Conservation (phyloP, 2,329 filamentous ascomycete genomes). For the Nakataea oryzae region DNA sequence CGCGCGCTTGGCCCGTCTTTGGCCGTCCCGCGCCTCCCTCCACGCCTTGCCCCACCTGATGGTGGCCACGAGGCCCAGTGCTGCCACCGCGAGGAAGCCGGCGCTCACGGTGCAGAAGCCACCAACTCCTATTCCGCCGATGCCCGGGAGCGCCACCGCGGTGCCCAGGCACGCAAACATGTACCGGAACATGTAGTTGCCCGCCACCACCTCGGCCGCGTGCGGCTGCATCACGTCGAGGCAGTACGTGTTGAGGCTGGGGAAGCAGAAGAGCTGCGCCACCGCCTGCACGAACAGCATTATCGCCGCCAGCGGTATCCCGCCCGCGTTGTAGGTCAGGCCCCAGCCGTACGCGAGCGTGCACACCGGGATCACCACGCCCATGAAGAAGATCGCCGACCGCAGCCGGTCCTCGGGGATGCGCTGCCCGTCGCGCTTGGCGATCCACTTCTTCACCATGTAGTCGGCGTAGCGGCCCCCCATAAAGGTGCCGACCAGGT, state of each 20-base stretch:
- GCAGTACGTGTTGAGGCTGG: conserved; percentile 64
- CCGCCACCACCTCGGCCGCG: conserved; percentile 65
- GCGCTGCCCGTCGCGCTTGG: conserved; percentile 40
- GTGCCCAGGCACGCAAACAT: conserved; percentile 62
- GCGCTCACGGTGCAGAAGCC: conserved; percentile 70
- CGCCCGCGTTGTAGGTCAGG: conserved; percentile 25
- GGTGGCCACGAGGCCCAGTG: conserved; percentile 33
- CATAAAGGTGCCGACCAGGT: conserved; percentile 54
- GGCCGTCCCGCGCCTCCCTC: conserved; percentile 42
- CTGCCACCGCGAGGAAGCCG: conserved; percentile 37
- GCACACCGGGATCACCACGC: conserved; percentile 48
- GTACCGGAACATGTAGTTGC: conserved; percentile 72
- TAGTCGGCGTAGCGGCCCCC: conserved; percentile 61
- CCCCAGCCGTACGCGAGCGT: conserved; percentile 61
- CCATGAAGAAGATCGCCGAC: conserved; percentile 48
- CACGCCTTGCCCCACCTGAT: conserved; percentile 38
- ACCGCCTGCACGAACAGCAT: conserved; percentile 61
- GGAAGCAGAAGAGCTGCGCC: conserved; percentile 59
- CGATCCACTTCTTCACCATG: conserved; percentile 50
- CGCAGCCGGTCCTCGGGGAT: conserved; percentile 61
- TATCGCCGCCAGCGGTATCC: conserved; percentile 44
- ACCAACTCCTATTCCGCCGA: conserved; percentile 66
- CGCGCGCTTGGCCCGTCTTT: conserved; percentile 24
- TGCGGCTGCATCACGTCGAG: conserved; percentile 68
- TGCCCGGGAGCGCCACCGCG: conserved; percentile 61